Percentiles rank a stretch among this genome's conserved stretches.
These are phyloP conservation scores for Irpex sp. DNA, from an alignment of 1,284 basidiomycete genomes.

Conservation along the genomic window DNA sequence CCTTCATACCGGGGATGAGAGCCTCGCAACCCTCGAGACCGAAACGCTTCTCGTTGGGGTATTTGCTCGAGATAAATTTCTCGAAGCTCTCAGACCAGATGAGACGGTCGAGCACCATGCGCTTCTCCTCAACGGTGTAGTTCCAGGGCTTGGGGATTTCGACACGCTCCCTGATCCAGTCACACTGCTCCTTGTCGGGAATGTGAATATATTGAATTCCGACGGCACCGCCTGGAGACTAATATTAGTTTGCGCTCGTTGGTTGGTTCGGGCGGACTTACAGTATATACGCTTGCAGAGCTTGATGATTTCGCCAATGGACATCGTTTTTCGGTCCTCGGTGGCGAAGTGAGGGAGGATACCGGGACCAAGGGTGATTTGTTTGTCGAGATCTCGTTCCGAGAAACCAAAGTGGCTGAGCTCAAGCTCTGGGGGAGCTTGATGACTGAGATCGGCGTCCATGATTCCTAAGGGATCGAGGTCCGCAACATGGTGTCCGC, in stretches of 20 bases:
- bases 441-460: conserved; percentile 79
- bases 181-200: conserved; percentile 97
- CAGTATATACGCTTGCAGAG: conserved; percentile 95
- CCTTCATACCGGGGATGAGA: conserved; percentile 99
- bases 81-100: conserved; percentile 99
- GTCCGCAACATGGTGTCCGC: conserved; percentile 94
- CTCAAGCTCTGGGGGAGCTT: conserved; percentile 83
- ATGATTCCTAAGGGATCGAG: conserved; percentile 95
- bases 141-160: conserved; percentile 99
- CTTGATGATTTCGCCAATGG: conserved; percentile 90
- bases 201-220: conserved; percentile 99
- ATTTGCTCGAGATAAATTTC: conserved; percentile 97
- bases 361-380: conserved; percentile 93
- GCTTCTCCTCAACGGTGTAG: conserved; percentile 97
- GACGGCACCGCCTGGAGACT: conserved; percentile 74
- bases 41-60: conserved; percentile 99
- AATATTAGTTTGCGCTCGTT: not conserved
- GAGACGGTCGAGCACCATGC: conserved; percentile 97
- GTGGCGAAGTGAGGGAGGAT: conserved; percentile 94
- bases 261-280: conserved; percentile 34
- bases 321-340: conserved; percentile 84
- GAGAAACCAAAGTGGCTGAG: conserved; percentile 94
- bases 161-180: conserved; percentile 97
- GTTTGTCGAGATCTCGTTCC: conserved; percentile 90
- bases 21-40: conserved; percentile 98